A percentile compares a stretch with the other conserved stretches of the same genome.
Evolutionary conservation across 1,139 yeast genomes (phyloP).

Genomic region (Zygosaccharomyces sapae): DNA sequence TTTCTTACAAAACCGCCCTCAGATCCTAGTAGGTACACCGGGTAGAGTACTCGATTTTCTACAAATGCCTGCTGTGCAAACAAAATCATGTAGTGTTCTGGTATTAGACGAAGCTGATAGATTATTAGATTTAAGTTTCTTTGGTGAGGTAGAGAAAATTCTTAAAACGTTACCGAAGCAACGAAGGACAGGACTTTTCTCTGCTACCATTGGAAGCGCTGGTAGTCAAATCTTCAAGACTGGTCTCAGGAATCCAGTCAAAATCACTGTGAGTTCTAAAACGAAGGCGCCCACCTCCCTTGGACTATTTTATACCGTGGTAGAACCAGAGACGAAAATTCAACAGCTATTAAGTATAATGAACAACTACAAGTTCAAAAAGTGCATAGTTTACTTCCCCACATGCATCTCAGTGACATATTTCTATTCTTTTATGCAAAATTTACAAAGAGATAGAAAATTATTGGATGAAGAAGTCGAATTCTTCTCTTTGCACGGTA

Average conservation of each 20-base stretch:
- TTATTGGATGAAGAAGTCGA: conserved; percentile 36
- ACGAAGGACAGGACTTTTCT: conserved; percentile 86
- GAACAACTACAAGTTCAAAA: conserved; percentile 54
- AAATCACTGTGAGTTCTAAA: conserved; percentile 63
- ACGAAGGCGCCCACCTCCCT: conserved; percentile 57
- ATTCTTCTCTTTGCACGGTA: conserved; percentile 79
- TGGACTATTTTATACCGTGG: conserved; percentile 56
- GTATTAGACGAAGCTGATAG: conserved; percentile 93
- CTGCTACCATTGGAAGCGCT: conserved; percentile 85
- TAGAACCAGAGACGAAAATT: conserved; percentile 59
- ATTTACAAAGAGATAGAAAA: conserved; percentile 27
- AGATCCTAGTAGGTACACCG: conserved; percentile 85
- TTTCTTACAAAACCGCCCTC: conserved; percentile 56
- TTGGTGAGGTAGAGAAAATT: conserved; percentile 61
- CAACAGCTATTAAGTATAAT: conserved; percentile 55
- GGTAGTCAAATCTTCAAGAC: conserved; percentile 64
- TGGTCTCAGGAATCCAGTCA: conserved; percentile 88
- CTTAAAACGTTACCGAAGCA: conserved; percentile 75
- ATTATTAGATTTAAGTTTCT: conserved; percentile 74
- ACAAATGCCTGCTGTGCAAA: conserved; percentile 45
- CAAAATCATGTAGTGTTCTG: conserved; percentile 62
- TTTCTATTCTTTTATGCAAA: conserved; percentile 57
- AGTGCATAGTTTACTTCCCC: conserved; percentile 83
- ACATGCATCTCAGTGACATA: conserved; percentile 79
- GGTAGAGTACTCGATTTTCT: conserved; percentile 81